Evolutionary conservation across 1,284 basidiomycete genomes (phyloP).

Genomic region (Cryptococcus sp.): DNA sequence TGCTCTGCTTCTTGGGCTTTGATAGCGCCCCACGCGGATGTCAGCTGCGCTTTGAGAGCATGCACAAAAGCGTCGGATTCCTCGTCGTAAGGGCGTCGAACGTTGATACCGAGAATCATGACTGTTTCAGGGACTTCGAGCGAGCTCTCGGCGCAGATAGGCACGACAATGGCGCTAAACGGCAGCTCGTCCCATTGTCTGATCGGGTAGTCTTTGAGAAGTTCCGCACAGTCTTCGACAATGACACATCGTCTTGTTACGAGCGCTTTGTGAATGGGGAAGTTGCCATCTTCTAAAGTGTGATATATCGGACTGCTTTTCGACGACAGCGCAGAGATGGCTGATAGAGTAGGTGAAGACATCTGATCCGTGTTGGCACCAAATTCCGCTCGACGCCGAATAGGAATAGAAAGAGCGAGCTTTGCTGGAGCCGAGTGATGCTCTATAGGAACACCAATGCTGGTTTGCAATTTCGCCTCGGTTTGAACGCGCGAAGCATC

Average conservation of each 20-base stretch:
- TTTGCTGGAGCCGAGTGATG: constrained; percentile 15
- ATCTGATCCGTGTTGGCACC: constrained; percentile 25
- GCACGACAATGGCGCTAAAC: constrained; percentile 44
- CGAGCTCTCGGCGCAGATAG: constrained; percentile 29
- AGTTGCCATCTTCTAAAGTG: constrained; percentile 31
- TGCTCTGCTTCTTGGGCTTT: constrained; percentile 48
- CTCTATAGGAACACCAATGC: constrained; percentile 21
- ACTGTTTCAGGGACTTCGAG: constrained; percentile 28
- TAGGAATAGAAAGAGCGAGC: constrained; percentile 3
- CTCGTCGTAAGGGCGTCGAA: constrained; percentile 31
- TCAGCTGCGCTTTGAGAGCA: constrained; percentile 17
- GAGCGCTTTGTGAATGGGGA: constrained; percentile 21
- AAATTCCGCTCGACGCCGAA: constrained; percentile 8
- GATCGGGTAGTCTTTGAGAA: constrained; percentile 32
- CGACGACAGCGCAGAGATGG: constrained; percentile 38
- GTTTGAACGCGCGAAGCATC: background rate
- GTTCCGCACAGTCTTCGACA: constrained; percentile 32
- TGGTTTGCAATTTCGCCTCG: constrained; percentile 18
- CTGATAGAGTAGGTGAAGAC: constrained; percentile 36
- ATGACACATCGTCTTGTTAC: constrained; percentile 24
- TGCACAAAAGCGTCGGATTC: constrained; percentile 37
- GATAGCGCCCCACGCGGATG: constrained; percentile 29
- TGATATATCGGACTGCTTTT: constrained; percentile 10
- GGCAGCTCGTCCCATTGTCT: constrained; percentile 41
- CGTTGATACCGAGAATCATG: constrained; percentile 45